Evolutionary conservation across 768 basidiomycete species (phyloP), one percentile per base, ranked within the genome.

Genomic region (Trametes punicea): DNA sequence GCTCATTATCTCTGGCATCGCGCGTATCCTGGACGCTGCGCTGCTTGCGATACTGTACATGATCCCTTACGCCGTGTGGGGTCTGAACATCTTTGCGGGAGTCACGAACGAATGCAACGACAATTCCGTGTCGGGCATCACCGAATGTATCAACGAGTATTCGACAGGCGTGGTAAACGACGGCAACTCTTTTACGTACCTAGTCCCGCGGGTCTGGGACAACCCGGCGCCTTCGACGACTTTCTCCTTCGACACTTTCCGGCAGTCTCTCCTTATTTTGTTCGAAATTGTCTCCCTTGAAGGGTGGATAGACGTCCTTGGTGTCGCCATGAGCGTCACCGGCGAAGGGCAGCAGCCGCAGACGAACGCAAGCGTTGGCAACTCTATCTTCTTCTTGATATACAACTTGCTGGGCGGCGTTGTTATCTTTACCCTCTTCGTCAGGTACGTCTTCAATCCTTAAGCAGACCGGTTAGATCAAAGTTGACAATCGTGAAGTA

Each of bases 221-320:
- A 87, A 92, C 61, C 93, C 96, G 7, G 81, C 84, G 0, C 87
- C 87, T 5, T 88, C 87, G 18, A 92, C 90, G 1, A 79, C 79
- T 1, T 98, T 93, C 74, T 88, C 87, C 2, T 98, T 98, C 66
- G 96, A 98, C 71, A 83, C 76, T 13, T 98, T 98, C 72, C 77
- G 81, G 6, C 73, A 85, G 3, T 88, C 92, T 0, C 75, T 98
- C 36, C 79, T 98, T 50, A 97, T 98, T 65, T 79, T 98, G 1
- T 98, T 97, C 64, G 96, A 98, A 72, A 93, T 96, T 62, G 92
- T 98, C 21, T 96, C 94, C 0, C 74, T 97, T 46, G 94, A 96
- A 72, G 96, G 96, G 2, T 98, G 95, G 96, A 81, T 90, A n/a
- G 92, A 95, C 66, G 96, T 94, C 46, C 88, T 97, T 88, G 73